A percentile compares a stretch with the other conserved stretches of the same genome.
Evolutionary conservation across 2,329 filamentous ascomycete species (phyloP).

Genomic region (Penicillium sp.): DNA sequence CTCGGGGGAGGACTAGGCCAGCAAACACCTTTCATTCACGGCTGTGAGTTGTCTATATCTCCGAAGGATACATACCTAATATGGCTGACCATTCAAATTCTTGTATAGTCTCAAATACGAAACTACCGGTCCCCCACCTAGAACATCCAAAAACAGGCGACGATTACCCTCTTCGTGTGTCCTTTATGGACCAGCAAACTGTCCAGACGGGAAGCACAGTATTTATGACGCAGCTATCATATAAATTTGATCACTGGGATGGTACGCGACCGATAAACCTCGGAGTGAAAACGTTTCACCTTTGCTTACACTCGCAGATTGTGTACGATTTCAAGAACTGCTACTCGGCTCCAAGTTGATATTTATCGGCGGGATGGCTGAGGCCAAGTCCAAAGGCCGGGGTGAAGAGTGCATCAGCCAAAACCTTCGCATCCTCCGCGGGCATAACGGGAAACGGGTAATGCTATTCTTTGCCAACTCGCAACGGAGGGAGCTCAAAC

Average conservation of each 20-base stretch:
- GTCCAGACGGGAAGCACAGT: slow-evolving; percentile 32
- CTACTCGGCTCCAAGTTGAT: slow-evolving; percentile 33
- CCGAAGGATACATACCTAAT: background rate
- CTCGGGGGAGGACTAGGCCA: slow-evolving; percentile 32
- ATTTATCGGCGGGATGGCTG: slow-evolving; percentile 37
- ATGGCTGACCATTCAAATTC: background rate
- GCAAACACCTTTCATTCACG: slow-evolving; percentile 32
- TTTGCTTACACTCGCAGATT: slow-evolving; percentile 25
- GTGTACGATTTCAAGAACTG: slow-evolving; percentile 35
- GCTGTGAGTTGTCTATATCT: slow-evolving; percentile 25
- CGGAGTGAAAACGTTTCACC: too few species aligned
- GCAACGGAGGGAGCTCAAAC: slow-evolving; percentile 33
- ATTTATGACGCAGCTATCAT: slow-evolving; percentile 36
- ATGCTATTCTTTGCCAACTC: slow-evolving; percentile 39
- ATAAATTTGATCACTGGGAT: slow-evolving; percentile 37
- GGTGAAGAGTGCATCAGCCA: slow-evolving; percentile 41
- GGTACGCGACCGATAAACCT: slow-evolving; percentile 20
- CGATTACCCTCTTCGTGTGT: slow-evolving; percentile 32
- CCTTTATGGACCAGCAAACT: slow-evolving; percentile 39
- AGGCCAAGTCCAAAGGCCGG: slow-evolving; percentile 38
- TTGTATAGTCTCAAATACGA: slow-evolving; percentile 29
- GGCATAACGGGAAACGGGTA: slow-evolving; percentile 28
- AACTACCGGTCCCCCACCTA: slow-evolving; percentile 36
- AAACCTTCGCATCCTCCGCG: slow-evolving; percentile 35
- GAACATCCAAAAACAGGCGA: slow-evolving; percentile 34